Base-by-base conservation (phyloP, 768 basidiomycete genomes). In the Pleurotus pulmonarius region DNA sequence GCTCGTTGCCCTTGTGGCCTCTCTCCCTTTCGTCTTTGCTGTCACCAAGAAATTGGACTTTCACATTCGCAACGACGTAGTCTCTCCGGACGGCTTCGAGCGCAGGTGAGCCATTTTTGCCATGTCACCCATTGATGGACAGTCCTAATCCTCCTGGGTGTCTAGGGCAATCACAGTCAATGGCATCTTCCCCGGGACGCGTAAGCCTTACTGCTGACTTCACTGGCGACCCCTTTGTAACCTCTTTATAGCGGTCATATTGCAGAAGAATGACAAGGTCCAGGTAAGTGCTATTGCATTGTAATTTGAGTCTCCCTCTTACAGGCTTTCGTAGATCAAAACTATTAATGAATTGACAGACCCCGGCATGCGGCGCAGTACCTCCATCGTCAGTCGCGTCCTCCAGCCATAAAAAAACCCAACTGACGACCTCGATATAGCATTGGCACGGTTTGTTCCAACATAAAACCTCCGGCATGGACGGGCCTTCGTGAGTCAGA, bases 361-460 rank as follows among this genome's bases (percentile, higher is more conserved):
- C 41, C 63, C 65, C 4, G 55, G 47, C n/a, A 71, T 71, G 70
- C 65, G 68, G 25, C 60, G 69, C 9, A 69, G 67, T 38, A 67
- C 66, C 9, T 69, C 67, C 22, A 69, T 71, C 43, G 67, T 69
- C 46, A 40, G 61, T 29, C 12, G 16, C 37, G 43, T 41, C 13
- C 1, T 44, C 20, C 9, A 24, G 1, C 7, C 29, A 20, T 6
- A 13, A 8, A 3, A 40, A 22, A 22, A 16, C 40, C 49, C 22
- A 43, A 41, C 29, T 55, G n/a, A 40, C 20, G 2, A 44, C 20
- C 41, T 15, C n/a, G 6, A 39, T 29, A 34, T 46, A 70, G 68
- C 70, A 71, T 56, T 70, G 69, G 70, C 71, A 73, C 46, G 70
- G 70, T 9, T 68, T 71, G 56, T 71, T 73, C 64, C 70, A 72